Evolutionary conservation across 805 yeast genomes (phyloP).

Genomic region (Zygotorulaspora danielsina): DNA sequence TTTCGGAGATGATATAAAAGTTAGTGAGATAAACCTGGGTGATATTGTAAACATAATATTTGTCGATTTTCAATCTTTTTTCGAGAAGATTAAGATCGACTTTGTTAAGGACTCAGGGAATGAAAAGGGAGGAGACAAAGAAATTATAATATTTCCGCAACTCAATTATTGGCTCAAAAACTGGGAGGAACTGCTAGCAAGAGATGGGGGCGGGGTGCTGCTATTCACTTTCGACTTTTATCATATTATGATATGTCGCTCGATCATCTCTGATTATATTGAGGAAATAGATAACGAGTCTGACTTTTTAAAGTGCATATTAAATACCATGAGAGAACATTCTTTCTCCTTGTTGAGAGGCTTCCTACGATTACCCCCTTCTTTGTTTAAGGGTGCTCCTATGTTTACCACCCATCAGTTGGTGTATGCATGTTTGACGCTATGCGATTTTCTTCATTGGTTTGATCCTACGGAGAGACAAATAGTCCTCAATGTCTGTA

Average conservation of each 20-base stretch:
- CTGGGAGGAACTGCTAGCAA: conserved; percentile 44
- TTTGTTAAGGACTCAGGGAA: conserved; percentile 8
- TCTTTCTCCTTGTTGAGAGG: conserved; percentile 45
- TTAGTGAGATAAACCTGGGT: conserved; percentile 46
- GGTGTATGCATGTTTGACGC: conserved; percentile 50
- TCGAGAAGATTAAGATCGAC: conserved; percentile 6
- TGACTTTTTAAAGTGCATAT: conserved; percentile 29
- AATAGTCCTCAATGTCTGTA: conserved; percentile 43
- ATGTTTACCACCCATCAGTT: conserved; percentile 48
- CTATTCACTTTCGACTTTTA: conserved; percentile 47
- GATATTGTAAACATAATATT: conserved; percentile 32
- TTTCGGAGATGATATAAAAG: conserved; percentile 51
- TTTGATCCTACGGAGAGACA: conserved; percentile 41
- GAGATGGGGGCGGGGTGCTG: conserved; percentile 47
- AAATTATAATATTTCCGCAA: conserved; percentile 32
- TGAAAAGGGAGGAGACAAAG: conserved; percentile 4
- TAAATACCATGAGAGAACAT: conserved; percentile 43
- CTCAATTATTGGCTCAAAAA: conserved; percentile 44
- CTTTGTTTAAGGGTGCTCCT: conserved; percentile 53
- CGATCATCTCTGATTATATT: conserved; percentile 33
- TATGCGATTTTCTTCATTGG: conserved; percentile 45
- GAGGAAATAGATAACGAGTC: conserved; percentile 23
- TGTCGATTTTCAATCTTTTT: conserved; percentile 28
- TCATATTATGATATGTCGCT: conserved; percentile 41
- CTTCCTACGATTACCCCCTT: conserved; percentile 42